These are phyloP conservation scores for Penicillium manginii DNA, from an alignment of 495 filamentous ascomycete genomes.

Conservation along the genomic window DNA sequence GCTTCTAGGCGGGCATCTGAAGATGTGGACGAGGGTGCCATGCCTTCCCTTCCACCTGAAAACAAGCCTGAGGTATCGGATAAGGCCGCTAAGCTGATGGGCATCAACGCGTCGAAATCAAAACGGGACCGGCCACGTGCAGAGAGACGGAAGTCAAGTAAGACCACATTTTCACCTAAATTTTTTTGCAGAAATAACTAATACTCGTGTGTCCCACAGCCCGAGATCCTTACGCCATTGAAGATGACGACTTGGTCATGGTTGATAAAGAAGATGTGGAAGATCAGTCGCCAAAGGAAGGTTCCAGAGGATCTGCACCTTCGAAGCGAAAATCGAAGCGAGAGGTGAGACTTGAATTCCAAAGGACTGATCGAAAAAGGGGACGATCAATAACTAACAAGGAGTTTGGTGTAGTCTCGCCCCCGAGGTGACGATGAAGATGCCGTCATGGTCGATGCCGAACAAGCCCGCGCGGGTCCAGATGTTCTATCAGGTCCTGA, in stretches of 20 bases:
- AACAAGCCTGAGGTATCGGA: constrained; percentile 49
- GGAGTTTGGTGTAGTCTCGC: constrained; percentile 28
- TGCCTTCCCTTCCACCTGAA: constrained; percentile 59
- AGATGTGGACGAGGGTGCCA: constrained; percentile 48
- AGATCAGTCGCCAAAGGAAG: constrained; percentile 43
- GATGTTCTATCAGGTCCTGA: constrained; percentile 53
- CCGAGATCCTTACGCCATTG: constrained; percentile 62
- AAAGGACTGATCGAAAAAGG: not conserved
- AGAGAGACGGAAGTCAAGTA: constrained; percentile 47
- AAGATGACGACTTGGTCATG: constrained; percentile 63
- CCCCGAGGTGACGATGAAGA: constrained; percentile 44
- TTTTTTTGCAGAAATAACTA: constrained; percentile 6
- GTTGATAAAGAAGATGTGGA: constrained; percentile 53
- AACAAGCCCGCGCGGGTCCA: constrained; percentile 39
- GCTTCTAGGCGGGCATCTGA: constrained; percentile 51
- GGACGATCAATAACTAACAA: not conserved
- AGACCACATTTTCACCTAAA: constrained; percentile 8
- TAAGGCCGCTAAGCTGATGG: constrained; percentile 67
- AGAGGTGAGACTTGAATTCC: constrained; percentile 32
- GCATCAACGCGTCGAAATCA: constrained; percentile 42
- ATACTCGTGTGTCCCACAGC: constrained; percentile 32
- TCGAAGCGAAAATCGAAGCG: constrained; percentile 43
- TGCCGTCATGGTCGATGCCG: constrained; percentile 51
- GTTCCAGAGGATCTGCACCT: constrained; percentile 37
- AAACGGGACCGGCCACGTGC: constrained; percentile 40